Percentiles rank a stretch among this genome's conserved stretches.
phyloP scores from a whole-genome alignment of 2,329 filamentous ascomycete genomes.

The Fusarium liriodendri region DNA sequence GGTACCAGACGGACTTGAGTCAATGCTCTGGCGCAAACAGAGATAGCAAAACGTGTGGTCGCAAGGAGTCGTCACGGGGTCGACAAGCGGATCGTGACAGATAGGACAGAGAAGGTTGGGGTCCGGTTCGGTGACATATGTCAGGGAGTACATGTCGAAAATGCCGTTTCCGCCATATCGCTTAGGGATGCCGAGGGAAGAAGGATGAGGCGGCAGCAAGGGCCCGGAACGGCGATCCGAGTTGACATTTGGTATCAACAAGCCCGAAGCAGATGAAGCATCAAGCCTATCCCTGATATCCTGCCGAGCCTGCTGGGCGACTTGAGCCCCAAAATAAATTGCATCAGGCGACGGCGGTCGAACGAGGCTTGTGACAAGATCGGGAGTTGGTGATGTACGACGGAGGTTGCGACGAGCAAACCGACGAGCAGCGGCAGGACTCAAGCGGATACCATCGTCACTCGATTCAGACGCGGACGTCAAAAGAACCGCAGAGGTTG shows the following conservation, averaged over 20 bases:
- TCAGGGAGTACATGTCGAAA: conserved; percentile 59
- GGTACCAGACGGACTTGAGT: conserved; percentile 53
- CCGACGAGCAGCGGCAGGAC: conserved; percentile 49
- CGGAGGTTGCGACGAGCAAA: conserved; percentile 52
- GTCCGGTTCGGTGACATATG: conserved; percentile 57
- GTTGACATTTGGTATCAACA: conserved; percentile 36
- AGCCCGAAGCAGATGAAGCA: conserved; percentile 23
- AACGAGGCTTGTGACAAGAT: conserved; percentile 54
- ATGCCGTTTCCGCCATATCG: conserved; percentile 52
- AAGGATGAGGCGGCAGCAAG: conserved; percentile 50
- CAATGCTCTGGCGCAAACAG: conserved; percentile 61
- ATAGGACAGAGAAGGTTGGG: conserved; percentile 64
- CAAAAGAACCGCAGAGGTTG: conserved; percentile 12
- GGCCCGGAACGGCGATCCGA: conserved; percentile 49
- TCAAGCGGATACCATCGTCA: conserved; percentile 51
- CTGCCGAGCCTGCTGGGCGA: conserved; percentile 38
- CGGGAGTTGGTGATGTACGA: conserved; percentile 51
- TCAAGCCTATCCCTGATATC: conserved; percentile 27
- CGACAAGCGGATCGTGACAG: conserved; percentile 70
- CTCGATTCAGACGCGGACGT: conserved; percentile 49
- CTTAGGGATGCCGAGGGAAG: conserved; percentile 53
- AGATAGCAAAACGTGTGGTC: conserved; percentile 73
- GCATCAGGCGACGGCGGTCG: conserved; percentile 52
- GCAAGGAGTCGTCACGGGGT: conserved; percentile 70
- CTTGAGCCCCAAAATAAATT: conserved; percentile 46